Conservation (phyloP, 352 stramenopile genomes). For the Pythium scleroteichum region DNA sequence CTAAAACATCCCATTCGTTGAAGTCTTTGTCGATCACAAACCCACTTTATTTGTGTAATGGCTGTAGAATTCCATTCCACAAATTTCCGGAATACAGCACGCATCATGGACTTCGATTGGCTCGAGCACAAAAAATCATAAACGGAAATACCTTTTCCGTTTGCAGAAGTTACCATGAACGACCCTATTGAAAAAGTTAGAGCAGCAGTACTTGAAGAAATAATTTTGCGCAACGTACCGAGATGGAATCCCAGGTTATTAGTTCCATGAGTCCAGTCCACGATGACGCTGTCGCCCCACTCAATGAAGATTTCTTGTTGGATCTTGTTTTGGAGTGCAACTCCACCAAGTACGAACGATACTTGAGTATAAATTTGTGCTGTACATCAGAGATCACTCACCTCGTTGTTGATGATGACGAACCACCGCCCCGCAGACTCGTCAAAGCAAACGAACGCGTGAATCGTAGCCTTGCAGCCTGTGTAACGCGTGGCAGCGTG, state of each 20-base stretch:
- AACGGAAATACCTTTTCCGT: slow-evolving; percentile 22
- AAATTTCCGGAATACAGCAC: neutral
- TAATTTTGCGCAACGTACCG: neutral
- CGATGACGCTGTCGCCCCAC: slow-evolving; percentile 24
- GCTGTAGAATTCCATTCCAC: neutral
- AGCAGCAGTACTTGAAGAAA: neutral
- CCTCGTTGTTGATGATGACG: no score
- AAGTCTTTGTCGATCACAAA: slow-evolving; percentile 32
- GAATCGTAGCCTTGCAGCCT: no score
- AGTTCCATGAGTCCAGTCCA: no score
- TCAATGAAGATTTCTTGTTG: no score
- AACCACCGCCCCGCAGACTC: no score
- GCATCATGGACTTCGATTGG: slow-evolving; percentile 20
- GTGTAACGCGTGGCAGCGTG: no score
- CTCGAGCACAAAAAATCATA: slow-evolving; percentile 20
- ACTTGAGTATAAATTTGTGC: no score
- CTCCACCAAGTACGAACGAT: no score
- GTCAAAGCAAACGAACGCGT: no score
- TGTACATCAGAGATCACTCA: no score
- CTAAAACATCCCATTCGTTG: slow-evolving; percentile 18
- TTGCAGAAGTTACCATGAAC: slow-evolving; percentile 14
- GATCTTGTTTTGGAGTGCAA: no score
- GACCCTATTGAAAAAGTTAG: slow-evolving; percentile 7
- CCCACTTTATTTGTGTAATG: neutral
- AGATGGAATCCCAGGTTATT: slow-evolving; percentile 29